A percentile compares a stretch with the other conserved stretches of the same genome.
These are phyloP conservation scores for Neonectria hederae DNA, from an alignment of 2,329 filamentous ascomycete genomes.

Conservation along the genomic window DNA sequence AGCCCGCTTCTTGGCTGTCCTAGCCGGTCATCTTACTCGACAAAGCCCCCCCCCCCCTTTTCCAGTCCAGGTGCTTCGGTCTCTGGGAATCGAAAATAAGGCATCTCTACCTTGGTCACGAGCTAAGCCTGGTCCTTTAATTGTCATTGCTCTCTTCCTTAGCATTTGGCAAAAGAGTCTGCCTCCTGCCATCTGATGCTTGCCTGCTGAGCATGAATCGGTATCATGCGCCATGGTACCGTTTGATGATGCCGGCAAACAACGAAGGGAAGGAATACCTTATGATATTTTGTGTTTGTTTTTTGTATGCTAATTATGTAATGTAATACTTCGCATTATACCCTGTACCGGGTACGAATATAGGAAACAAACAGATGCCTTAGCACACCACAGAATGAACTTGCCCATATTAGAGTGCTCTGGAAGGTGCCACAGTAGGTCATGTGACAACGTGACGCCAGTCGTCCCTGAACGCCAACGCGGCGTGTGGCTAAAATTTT, in stretches of 20 bases:
- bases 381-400: not conserved
- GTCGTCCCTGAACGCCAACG: slow-evolving; percentile 21
- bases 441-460: slow-evolving; percentile 39
- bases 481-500: slow-evolving; percentile 40
- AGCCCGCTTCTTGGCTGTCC: slow-evolving; percentile 31
- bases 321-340: not conserved
- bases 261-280: not conserved
- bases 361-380: not conserved
- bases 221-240: not conserved
- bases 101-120: not conserved
- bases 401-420: slow-evolving; percentile 17
- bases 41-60: slow-evolving; percentile 23
- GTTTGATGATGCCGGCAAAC: not conserved
- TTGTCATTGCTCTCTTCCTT: not conserved
- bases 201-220: not conserved
- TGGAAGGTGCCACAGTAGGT: slow-evolving; percentile 22
- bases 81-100: slow-evolving; percentile 6
- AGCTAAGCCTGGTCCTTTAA: not conserved
- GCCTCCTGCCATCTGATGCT: not conserved
- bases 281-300: not conserved
- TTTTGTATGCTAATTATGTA: not conserved
- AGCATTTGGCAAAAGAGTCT: not conserved
- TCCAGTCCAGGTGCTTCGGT: slow-evolving; percentile 27
- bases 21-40: slow-evolving; percentile 22
- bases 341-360: not conserved